Percentiles rank a stretch among this genome's conserved stretches.
Conservation (phyloP, 805 yeast genomes). For the Wickerhamiella galacta region DNA sequence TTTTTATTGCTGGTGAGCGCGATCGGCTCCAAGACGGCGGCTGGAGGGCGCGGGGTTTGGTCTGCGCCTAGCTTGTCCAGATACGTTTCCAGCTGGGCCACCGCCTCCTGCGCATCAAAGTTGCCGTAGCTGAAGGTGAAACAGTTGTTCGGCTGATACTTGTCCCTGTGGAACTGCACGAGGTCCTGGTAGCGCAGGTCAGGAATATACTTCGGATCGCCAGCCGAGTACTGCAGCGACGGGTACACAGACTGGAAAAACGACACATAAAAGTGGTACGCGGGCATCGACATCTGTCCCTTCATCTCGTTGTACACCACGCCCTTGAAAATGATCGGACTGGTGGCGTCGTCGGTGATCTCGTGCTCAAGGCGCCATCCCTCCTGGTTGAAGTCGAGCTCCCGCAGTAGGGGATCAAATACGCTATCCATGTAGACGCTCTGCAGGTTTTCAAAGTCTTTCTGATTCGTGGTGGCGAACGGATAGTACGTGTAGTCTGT, state of each 20-base stretch:
- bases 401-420: constrained; percentile 58
- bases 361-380: constrained; percentile 92
- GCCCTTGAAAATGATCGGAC: constrained; percentile 70
- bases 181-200: constrained; percentile 58
- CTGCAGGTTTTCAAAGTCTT: constrained; percentile 69
- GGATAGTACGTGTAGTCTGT: constrained; percentile 93
- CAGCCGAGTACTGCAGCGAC: constrained; percentile 77
- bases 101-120: constrained; percentile 21
- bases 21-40: constrained; percentile 27
- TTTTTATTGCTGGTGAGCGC: constrained; percentile 20
- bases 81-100: constrained; percentile 12
- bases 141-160: constrained; percentile 85
- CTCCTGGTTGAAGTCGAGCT: constrained; percentile 80
- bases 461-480: constrained; percentile 78
- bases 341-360: constrained; percentile 34
- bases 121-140: constrained; percentile 78
- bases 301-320: constrained; percentile 98
- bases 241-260: constrained; percentile 77
- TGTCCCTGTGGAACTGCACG: constrained; percentile 50
- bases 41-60: not conserved
- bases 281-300: constrained; percentile 83
- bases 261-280: constrained; percentile 69
- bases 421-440: constrained; percentile 81
- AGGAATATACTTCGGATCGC: constrained; percentile 75
- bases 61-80: constrained; percentile 7